phyloP scores from a whole-genome alignment of 202 grass and related monocot genomes.

The Dendrocalamus latiflorus region DNA sequence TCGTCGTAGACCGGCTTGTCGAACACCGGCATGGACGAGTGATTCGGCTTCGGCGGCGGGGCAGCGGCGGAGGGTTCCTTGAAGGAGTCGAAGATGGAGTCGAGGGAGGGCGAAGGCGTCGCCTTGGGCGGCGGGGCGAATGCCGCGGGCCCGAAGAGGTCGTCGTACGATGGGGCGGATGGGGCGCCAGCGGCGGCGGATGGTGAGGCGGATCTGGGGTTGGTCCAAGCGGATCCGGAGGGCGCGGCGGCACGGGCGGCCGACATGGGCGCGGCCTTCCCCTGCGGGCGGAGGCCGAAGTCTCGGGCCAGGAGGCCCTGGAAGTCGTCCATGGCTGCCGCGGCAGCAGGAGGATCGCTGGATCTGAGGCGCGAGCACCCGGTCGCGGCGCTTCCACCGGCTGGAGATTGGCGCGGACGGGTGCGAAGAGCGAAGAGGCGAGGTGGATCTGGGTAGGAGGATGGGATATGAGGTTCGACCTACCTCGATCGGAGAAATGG shows the following conservation, averaged over 20 bases:
- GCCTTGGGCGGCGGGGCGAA: constrained; percentile 13
- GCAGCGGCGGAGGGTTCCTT: constrained; percentile 20
- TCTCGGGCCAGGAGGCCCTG: constrained; percentile 73
- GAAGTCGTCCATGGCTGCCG: constrained; percentile 72
- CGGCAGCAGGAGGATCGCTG: not conserved
- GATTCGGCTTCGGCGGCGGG: constrained; percentile 27
- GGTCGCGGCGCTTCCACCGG: no score
- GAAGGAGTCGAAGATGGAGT: constrained; percentile 54
- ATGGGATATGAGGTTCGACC: not conserved
- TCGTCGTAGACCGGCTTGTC: constrained; percentile 89
- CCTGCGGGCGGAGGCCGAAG: constrained; percentile 87
- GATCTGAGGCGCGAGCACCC: no score
- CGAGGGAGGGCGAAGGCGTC: constrained; percentile 25
- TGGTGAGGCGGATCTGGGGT: constrained; percentile 30
- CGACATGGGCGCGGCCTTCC: no score
- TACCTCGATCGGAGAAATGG: constrained; percentile 10
- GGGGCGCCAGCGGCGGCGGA: not conserved
- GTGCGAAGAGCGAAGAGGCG: no score
- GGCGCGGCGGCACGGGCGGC: constrained; percentile 25
- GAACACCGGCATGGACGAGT: constrained; percentile 46
- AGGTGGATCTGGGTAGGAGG: not conserved
- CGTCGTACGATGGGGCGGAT: constrained; percentile 47
- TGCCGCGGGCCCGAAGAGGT: constrained; percentile 30
- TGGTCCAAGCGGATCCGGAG: constrained; percentile 37
- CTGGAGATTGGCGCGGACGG: no score